Percentiles rank a stretch among this genome's conserved stretches.
Conservation (phyloP, 768 basidiomycete genomes). For the Amanita molliuscula region DNA sequence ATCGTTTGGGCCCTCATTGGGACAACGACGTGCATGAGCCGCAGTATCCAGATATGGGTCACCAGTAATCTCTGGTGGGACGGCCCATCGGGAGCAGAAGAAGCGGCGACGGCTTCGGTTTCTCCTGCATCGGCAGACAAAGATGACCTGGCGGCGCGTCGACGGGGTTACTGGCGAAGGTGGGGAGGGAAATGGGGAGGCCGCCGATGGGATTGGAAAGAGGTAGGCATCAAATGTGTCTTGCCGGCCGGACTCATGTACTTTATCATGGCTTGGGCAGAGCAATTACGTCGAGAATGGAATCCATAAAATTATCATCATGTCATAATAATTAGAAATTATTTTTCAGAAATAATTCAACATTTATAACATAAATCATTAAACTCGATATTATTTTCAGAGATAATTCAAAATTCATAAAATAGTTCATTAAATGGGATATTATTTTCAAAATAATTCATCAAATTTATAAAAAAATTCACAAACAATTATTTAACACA, state of each 20-base stretch:
- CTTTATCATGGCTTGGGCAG: constrained; percentile 73
- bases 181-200: constrained; percentile 43
- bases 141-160: not conserved
- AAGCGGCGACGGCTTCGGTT: no score
- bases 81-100: constrained; percentile 10
- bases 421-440: no score
- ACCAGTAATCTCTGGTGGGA: constrained; percentile 72
- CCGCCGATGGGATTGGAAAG: constrained; percentile 74
- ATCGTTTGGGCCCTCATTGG: constrained; percentile 86
- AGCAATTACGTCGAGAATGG: constrained; percentile 21
- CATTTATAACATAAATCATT: no score
- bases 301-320: no score
- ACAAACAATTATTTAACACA: no score
- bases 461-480: no score
- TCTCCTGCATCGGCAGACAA: constrained; percentile 1
- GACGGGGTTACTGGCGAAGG: constrained; percentile 25
- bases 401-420: no score
- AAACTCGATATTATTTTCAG: no score
- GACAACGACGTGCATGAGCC: constrained; percentile 75
- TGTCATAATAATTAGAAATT: no score
- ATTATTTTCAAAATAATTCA: no score
- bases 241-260: constrained; percentile 69
- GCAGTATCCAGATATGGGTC: constrained; percentile 90
- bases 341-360: no score
- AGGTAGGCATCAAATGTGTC: constrained; percentile 58